Evolutionary conservation across 805 yeast genomes (phyloP).

Genomic region (Candida oleophila): DNA sequence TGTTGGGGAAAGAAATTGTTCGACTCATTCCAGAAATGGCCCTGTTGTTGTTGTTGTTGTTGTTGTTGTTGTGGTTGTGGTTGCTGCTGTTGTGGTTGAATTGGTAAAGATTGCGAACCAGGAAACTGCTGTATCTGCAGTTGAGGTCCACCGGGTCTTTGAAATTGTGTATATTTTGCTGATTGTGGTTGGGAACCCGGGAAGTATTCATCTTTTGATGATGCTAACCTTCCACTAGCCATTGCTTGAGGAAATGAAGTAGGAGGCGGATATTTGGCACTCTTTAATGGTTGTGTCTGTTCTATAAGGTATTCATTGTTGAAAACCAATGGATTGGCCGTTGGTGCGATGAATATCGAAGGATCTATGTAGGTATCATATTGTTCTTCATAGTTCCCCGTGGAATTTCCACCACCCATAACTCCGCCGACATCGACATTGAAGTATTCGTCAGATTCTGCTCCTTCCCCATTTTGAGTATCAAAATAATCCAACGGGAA

Average conservation of each 20-base stretch:
- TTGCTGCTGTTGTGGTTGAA: constrained; percentile 1
- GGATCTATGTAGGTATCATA: constrained; percentile 19
- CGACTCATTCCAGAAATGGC: constrained; percentile 3
- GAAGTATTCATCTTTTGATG: constrained; percentile 19
- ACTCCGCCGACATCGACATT: constrained; percentile 17
- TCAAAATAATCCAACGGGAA: constrained; percentile 72
- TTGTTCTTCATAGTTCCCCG: constrained; percentile 14
- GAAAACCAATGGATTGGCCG: constrained; percentile 35
- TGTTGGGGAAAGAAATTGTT: not conserved
- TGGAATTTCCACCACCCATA: not conserved
- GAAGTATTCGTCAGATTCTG: constrained; percentile 18
- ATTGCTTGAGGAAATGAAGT: not conserved
- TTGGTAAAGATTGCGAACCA: constrained; percentile 1
- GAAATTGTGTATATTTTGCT: constrained; percentile 20
- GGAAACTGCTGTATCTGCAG: constrained; percentile 7
- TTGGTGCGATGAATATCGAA: constrained; percentile 12
- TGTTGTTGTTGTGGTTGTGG: constrained; percentile 1
- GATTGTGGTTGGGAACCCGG: constrained; percentile 20
- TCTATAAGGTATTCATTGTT: constrained; percentile 51
- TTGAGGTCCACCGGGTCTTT: constrained; percentile 4
- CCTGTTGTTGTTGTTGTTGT: constrained; percentile 1
- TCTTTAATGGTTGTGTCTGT: constrained; percentile 48
- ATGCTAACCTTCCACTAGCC: constrained; percentile 10
- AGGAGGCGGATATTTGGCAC: constrained; percentile 16
- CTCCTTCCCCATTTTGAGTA: constrained; percentile 28